These are phyloP conservation scores for Monosporascus sp. DNA, from an alignment of 2,329 filamentous ascomycete genomes.

Conservation along the genomic window DNA sequence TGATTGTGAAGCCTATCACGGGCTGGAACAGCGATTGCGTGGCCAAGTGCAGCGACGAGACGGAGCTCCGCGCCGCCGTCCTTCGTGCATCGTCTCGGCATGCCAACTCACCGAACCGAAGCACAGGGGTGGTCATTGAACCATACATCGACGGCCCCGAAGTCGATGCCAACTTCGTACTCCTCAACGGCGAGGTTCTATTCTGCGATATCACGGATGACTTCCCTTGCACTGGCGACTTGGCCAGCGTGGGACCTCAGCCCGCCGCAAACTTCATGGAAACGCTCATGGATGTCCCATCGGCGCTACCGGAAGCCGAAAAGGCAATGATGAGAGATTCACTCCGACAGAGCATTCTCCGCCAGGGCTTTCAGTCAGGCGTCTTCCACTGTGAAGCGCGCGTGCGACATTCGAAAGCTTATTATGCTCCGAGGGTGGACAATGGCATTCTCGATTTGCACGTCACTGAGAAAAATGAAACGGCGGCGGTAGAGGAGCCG, in stretches of 20 bases:
- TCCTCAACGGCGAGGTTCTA: constrained; percentile 32
- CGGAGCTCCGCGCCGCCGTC: constrained; percentile 22
- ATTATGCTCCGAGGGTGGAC: constrained; percentile 10
- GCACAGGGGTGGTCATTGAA: constrained; percentile 30
- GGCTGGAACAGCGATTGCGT: constrained; percentile 30
- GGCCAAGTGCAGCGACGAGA: constrained; percentile 20
- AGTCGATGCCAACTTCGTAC: constrained; percentile 34
- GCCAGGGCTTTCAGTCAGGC: constrained; percentile 20
- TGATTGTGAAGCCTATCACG: constrained; percentile 31
- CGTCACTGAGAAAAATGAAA: no score
- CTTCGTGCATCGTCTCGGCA: constrained; percentile 9
- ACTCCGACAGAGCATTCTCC: constrained; percentile 13
- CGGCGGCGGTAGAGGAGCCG: background rate
- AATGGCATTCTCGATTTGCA: constrained; percentile 14
- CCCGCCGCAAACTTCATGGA: constrained; percentile 16
- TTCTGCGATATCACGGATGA: constrained; percentile 35
- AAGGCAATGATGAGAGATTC: constrained; percentile 12
- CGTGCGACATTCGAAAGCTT: constrained; percentile 13
- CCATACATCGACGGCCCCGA: constrained; percentile 35
- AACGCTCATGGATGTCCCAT: constrained; percentile 18
- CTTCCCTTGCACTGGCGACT: constrained; percentile 28
- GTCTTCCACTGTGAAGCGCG: constrained; percentile 26
- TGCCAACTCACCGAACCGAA: constrained; percentile 9
- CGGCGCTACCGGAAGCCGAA: constrained; percentile 15
- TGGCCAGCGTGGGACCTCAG: background rate